Conservation (phyloP, 2,329 filamentous ascomycete genomes). For the Colletotrichum abscissum region DNA sequence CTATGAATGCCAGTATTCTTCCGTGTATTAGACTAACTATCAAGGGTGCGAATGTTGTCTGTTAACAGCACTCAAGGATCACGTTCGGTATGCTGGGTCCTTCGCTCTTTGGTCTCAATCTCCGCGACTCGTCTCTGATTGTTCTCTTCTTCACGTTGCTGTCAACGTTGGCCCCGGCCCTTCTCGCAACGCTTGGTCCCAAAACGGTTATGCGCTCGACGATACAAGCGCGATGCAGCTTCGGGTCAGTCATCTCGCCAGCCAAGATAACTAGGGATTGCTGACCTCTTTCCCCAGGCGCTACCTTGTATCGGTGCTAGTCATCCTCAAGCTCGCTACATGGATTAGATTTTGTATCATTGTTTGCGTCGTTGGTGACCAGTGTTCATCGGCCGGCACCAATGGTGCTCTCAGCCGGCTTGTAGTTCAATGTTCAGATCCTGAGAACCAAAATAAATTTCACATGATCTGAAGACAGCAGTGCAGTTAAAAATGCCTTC, state of each 20-base stretch:
- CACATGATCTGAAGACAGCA: no score
- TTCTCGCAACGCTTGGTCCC: constrained; percentile 67
- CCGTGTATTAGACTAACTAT: constrained; percentile 42
- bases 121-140: constrained; percentile 67
- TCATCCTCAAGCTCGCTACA: constrained; percentile 72
- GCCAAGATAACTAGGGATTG: background rate
- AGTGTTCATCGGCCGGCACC: constrained; percentile 66
- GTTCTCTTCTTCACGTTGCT: constrained; percentile 73
- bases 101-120: constrained; percentile 62
- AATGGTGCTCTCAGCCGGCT: constrained; percentile 55
- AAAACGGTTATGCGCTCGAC: constrained; percentile 75
- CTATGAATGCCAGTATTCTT: constrained; percentile 60
- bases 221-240: constrained; percentile 72
- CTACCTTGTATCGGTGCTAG: constrained; percentile 68
- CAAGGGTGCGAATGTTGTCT: background rate
- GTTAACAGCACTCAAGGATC: constrained; percentile 52
- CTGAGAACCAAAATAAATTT: no score
- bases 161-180: constrained; percentile 64
- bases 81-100: constrained; percentile 74
- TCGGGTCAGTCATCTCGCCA: constrained; percentile 55
- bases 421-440: no score
- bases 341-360: constrained; percentile 73
- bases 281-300: constrained; percentile 46
- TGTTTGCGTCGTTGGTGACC: constrained; percentile 69
- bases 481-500: no score